Base-by-base conservation (phyloP, 129 eudicot genomes). In the Centrapalus pauciflorus region DNA sequence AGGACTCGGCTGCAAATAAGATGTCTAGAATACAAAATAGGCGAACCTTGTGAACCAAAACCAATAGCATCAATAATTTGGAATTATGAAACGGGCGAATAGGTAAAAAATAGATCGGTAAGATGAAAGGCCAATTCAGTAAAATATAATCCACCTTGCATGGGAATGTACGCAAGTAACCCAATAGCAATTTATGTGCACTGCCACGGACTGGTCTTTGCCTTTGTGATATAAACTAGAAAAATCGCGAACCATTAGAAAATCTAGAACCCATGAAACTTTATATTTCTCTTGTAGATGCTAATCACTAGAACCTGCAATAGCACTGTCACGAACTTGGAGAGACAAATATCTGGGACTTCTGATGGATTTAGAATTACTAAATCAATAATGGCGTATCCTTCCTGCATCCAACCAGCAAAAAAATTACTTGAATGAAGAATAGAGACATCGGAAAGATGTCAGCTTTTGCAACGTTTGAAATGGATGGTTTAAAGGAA, bases 151-250 rank as follows among this genome's bases (percentile, higher is more conserved):
- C 54, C 35, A 94, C 99, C 97, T 87, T 89, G 90, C 94, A 89
- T 7, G 97, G 99, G 71, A 67, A 82, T 32, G 85, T 82, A 46
- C 82, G 93, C 50, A 94, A 58, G 77, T 86, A 94, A 71, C 82
- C 77, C 75, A 94, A 54, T 43, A 89, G 75, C 86, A 84, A 77
- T 46, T 84, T 89, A 23, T 69, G 71, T 71, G 90, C 97, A 55
- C 81, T 86, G 29, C 97, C 97, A 43, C 97, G 85, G 20, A 94
- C 93, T 29, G 95, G 99, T 65, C 83, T 89, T 17, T 86, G 95
- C 80, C 86, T 82, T 79, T 94, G 99, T 33, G 99, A 94, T 66
- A 84, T 75, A 73, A 86, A 94, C 97, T 94, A 74, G 27, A 74
- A 12, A 73, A n/a, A 64, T 33, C 28, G 75, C 0, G 9, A 0